Base-by-base conservation (phyloP, 106 monocot species). In the Acanthochlamys bracteata region DNA sequence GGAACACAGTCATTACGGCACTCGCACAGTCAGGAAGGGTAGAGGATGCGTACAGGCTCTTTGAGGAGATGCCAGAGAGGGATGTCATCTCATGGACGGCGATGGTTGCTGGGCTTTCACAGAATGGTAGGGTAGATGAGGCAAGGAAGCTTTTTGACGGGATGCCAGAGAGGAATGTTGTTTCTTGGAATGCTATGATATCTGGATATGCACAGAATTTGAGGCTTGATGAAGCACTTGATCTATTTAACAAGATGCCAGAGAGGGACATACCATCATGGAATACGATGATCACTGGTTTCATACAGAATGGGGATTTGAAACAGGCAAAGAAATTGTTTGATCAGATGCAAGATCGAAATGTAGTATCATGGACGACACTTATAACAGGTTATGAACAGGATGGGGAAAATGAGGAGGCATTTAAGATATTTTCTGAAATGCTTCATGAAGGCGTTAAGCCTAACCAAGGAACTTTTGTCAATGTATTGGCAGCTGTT, bases 11-110 rank as follows among this genome's bases (percentile, higher is more conserved):
- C 7, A 12, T 89, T 10, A 79, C 68, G 0, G 82, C 75, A 4
- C 20, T 82, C 25, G 57, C 75, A 15, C 78, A 77, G 14, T 65
- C 39, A 0, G 71, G 73, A 4, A 71, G 64, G 39, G 24, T 82
- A 0, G 59, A 71, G 7, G 69, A 78, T 15, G 84, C 89, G 4
- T 39, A 57, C 0, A 4, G 39, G n/a, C 41, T 86, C 0, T 86
- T 86, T 49, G 27, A 57, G 7, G 7, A 4, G 39, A 86, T 86
- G 75, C 51, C 67, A 0, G 71, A 81, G 72, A 78, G 60, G 59
- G 62, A 88, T 62, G 72, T 83, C 52, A 78, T 88, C 19, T 83
- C 83, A n/a, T 88, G 83, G 83, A 88, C 77, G 12, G 70, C 80
- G 4, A 78, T 88, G 69, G 57, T 82, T 1, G 24, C 77, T 1